These are phyloP conservation scores for Candida railenensis DNA, from an alignment of 805 yeast genomes.

Conservation along the genomic window DNA sequence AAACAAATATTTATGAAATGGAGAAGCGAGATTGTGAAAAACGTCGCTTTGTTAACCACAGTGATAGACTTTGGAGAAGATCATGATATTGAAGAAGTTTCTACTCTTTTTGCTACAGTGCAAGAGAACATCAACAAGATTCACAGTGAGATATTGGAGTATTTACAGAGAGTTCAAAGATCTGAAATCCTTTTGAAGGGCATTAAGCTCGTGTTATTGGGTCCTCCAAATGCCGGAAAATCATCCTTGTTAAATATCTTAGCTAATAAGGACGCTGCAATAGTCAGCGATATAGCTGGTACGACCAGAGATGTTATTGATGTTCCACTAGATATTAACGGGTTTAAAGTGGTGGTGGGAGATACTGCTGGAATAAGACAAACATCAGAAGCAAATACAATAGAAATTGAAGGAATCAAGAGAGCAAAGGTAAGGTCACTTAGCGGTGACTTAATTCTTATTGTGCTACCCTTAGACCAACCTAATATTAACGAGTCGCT, in stretches of 20 bases:
- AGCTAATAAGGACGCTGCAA: constrained; percentile 79
- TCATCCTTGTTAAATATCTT: constrained; percentile 79
- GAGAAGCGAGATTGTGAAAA: constrained; percentile 64
- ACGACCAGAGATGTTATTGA: constrained; percentile 91
- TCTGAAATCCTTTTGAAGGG: constrained; percentile 72
- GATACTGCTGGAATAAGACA: constrained; percentile 92
- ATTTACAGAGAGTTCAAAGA: constrained; percentile 46
- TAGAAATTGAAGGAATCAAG: constrained; percentile 79
- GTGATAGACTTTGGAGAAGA: constrained; percentile 95
- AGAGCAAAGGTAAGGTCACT: constrained; percentile 64
- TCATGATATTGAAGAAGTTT: constrained; percentile 71
- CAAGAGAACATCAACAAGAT: constrained; percentile 40
- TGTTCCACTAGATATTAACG: constrained; percentile 75
- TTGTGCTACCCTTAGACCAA: constrained; percentile 55
- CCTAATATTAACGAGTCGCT: constrained; percentile 31
- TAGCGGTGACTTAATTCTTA: constrained; percentile 66
- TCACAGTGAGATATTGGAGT: constrained; percentile 43
- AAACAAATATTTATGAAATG: constrained; percentile 55
- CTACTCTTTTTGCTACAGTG: constrained; percentile 52
- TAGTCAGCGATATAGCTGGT: constrained; percentile 89
- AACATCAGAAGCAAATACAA: constrained; percentile 45
- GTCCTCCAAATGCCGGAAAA: constrained; percentile 97
- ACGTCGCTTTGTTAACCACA: constrained; percentile 78
- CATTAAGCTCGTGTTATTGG: constrained; percentile 68
- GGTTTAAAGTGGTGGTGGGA: constrained; percentile 78